Evolutionary conservation across 2,329 filamentous ascomycete genomes (phyloP).

Genomic region (Aspergillus sp.): DNA sequence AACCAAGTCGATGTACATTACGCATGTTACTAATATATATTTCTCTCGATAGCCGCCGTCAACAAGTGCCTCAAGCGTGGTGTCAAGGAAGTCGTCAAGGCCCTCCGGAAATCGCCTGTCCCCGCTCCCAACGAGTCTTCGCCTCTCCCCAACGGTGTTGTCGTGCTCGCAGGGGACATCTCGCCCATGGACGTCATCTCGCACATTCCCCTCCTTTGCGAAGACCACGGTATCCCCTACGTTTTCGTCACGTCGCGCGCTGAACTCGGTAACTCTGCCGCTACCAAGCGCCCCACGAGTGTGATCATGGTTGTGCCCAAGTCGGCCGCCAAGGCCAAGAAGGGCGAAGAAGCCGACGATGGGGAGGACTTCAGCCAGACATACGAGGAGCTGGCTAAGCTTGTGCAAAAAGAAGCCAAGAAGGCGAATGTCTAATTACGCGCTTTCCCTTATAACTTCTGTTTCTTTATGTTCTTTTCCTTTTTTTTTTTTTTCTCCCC

Average conservation of each 20-base stretch:
- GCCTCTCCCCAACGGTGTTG: constrained; percentile 62
- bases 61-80: constrained; percentile 93
- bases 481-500: constrained; percentile 20
- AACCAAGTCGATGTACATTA: background rate
- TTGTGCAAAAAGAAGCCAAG: constrained; percentile 53
- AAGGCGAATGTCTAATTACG: constrained; percentile 46
- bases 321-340: constrained; percentile 45
- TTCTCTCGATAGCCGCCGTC: constrained; percentile 65
- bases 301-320: constrained; percentile 74
- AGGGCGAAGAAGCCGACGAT: constrained; percentile 40
- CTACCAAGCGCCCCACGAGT: constrained; percentile 92
- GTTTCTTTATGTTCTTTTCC: constrained; percentile 11
- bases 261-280: constrained; percentile 86
- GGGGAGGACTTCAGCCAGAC: constrained; percentile 46
- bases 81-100: constrained; percentile 98
- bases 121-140: constrained; percentile 58
- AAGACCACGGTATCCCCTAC: constrained; percentile 96
- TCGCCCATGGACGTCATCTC: constrained; percentile 98
- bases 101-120: constrained; percentile 81
- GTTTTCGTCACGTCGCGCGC: constrained; percentile 89
- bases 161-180: constrained; percentile 94
- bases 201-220: constrained; percentile 94
- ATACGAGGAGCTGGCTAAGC: constrained; percentile 52
- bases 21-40: constrained; percentile 1
- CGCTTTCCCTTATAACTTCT: too few relatives aligned